Evolutionary conservation across 441 rosid genomes (phyloP).

Genomic region (Erysimum pusillum): DNA sequence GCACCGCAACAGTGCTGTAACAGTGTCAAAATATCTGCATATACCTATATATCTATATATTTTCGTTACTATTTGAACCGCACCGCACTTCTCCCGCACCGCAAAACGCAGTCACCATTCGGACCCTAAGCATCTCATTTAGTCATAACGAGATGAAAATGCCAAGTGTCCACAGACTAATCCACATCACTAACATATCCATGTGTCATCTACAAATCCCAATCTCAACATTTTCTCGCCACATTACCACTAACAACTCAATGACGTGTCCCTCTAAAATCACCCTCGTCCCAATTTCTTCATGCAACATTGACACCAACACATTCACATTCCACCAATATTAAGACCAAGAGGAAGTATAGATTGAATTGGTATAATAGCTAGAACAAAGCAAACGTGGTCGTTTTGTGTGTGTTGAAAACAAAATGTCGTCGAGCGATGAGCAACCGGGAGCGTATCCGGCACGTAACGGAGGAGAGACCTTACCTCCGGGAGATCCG

Average conservation of each 20-base stretch:
- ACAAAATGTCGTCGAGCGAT: conserved; percentile 62
- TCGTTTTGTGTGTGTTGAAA: not conserved
- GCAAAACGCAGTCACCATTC: no score
- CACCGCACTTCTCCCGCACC: no score
- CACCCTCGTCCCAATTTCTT: conserved; percentile 1
- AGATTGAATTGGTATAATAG: no score
- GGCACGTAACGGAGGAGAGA: no score
- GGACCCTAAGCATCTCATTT: no score
- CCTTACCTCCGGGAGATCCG: conserved; percentile 58
- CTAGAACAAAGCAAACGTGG: not conserved
- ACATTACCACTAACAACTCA: conserved; percentile 9
- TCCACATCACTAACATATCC: conserved; percentile 16
- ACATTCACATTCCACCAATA: not conserved
- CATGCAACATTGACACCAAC: conserved; percentile 45
- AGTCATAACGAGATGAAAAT: not conserved
- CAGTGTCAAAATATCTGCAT: no score
- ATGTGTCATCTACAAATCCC: conserved; percentile 26
- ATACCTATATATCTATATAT: no score
- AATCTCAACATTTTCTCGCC: not conserved
- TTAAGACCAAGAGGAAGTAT: not conserved
- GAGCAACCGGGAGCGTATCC: conserved; percentile 52
- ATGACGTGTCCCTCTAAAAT: conserved; percentile 34
- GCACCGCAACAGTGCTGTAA: no score
- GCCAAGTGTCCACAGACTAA: conserved; percentile 29
- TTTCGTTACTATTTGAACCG: no score